Conservation (phyloP, 2,329 filamentous ascomycete genomes). For the Coniochaeta prunicola region DNA sequence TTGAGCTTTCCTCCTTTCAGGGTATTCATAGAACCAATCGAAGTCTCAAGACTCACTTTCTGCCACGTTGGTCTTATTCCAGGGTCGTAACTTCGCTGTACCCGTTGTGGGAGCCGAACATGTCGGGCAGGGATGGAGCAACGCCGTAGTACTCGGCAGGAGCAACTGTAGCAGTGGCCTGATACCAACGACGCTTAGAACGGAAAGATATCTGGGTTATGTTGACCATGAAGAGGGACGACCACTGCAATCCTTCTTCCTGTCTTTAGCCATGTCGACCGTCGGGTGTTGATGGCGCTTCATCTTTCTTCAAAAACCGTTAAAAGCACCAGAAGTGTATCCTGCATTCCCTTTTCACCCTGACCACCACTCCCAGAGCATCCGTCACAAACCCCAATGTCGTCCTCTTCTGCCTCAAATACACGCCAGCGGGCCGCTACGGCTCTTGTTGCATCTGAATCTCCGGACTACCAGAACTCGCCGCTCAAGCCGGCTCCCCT, state of each 20-base stretch:
- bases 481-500: conserved; percentile 12
- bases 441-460: background rate
- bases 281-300: background rate
- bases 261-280: background rate
- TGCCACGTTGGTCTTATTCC: background rate
- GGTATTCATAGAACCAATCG: background rate
- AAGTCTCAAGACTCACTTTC: background rate
- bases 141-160: background rate
- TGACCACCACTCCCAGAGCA: background rate
- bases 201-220: background rate
- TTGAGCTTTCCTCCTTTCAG: background rate
- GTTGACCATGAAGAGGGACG: background rate
- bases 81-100: background rate
- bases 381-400: background rate
- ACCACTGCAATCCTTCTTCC: background rate
- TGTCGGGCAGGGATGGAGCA: background rate
- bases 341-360: background rate
- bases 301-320: background rate
- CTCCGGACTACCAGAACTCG: conserved; percentile 6
- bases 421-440: background rate
- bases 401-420: background rate
- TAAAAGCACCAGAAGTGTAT: background rate
- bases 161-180: background rate
- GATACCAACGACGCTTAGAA: background rate
- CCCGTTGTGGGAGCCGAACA: background rate